Evolutionary conservation across 1,284 basidiomycete genomes (phyloP).

Genomic region (Leccinum pseudoinsigne): DNA sequence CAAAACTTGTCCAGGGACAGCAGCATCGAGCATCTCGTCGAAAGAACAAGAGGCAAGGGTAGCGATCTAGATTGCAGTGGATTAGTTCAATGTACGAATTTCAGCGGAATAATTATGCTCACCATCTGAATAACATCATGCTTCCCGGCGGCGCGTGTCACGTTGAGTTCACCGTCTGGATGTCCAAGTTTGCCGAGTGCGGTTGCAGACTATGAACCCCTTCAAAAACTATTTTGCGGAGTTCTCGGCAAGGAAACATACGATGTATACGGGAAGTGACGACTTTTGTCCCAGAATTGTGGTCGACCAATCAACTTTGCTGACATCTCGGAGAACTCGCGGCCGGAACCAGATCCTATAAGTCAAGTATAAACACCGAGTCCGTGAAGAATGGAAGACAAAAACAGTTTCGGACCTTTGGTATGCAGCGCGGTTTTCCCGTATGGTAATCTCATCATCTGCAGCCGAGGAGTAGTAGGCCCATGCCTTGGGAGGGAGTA

Average conservation of each 20-base stretch:
- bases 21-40: slow-evolving; percentile 60
- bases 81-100: slow-evolving; percentile 26
- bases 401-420: slow-evolving; percentile 42
- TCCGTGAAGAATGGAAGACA: slow-evolving; percentile 7
- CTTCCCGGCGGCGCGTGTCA: slow-evolving; percentile 56
- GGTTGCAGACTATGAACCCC: slow-evolving; percentile 37
- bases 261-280: slow-evolving; percentile 62
- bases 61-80: slow-evolving; percentile 41
- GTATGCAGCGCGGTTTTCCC: slow-evolving; percentile 70
- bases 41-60: slow-evolving; percentile 28
- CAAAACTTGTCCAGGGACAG: slow-evolving; percentile 65
- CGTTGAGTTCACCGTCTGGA: slow-evolving; percentile 60
- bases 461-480: slow-evolving; percentile 67
- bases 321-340: slow-evolving; percentile 66
- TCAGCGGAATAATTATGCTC: slow-evolving; percentile 12
- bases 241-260: slow-evolving; percentile 12
- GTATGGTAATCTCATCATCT: slow-evolving; percentile 66
- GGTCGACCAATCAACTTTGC: slow-evolving; percentile 59
- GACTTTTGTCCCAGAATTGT: slow-evolving; percentile 57
- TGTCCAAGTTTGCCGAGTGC: slow-evolving; percentile 66
- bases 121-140: slow-evolving; percentile 62
- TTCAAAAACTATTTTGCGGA: slow-evolving; percentile 23
- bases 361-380: not conserved
- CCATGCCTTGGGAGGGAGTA: slow-evolving; percentile 59
- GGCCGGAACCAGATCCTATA: slow-evolving; percentile 73